Percentiles rank a stretch among this genome's conserved stretches.
phyloP scores from a whole-genome alignment of 2,329 filamentous ascomycete genomes.

The Mycocentrospora acerina region DNA sequence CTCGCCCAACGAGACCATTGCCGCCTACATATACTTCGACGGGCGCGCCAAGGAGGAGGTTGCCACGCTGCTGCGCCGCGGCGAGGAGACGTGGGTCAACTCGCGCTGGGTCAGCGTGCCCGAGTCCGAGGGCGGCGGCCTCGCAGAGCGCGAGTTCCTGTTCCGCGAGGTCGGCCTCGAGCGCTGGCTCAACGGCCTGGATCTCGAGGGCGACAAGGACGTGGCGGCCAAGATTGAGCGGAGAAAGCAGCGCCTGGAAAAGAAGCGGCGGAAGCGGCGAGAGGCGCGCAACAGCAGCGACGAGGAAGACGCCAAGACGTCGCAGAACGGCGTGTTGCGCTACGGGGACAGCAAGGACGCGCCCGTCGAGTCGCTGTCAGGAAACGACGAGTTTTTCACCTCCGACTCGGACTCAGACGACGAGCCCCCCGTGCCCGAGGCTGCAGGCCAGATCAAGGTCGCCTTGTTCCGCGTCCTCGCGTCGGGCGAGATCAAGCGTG shows the following conservation, averaged over 20 bases:
- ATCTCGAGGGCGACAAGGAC: conserved; percentile 77
- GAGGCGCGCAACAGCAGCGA: conserved; percentile 55
- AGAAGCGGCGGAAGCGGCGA: conserved; percentile 76
- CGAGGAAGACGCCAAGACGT: conserved; percentile 43
- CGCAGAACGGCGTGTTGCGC: conserved; percentile 64
- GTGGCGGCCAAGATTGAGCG: conserved; percentile 76
- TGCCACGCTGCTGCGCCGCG: conserved; percentile 84
- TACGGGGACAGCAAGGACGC: conserved; percentile 78
- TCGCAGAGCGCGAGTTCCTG: conserved; percentile 94
- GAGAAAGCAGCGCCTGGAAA: conserved; percentile 71
- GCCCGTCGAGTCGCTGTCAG: conserved; percentile 71
- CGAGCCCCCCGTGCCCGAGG: conserved; percentile 84
- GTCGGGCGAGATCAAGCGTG: conserved; percentile 95
- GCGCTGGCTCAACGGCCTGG: conserved; percentile 92
- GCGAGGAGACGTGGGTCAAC: conserved; percentile 99
- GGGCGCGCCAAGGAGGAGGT: conserved; percentile 95
- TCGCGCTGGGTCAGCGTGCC: conserved; percentile 96
- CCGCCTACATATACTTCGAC: conserved; percentile 98
- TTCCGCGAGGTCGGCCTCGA: conserved; percentile 97
- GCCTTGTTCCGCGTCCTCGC: conserved; percentile 93
- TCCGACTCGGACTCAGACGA: conserved; percentile 74
- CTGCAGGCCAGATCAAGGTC: conserved; percentile 96
- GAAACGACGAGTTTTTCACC: conserved; percentile 64
- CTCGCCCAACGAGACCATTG: conserved; percentile 94
- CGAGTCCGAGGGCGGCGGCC: conserved; percentile 84